Base-by-base conservation (phyloP, 768 basidiomycete species). In the Chalciporus pseudorubinellus region DNA sequence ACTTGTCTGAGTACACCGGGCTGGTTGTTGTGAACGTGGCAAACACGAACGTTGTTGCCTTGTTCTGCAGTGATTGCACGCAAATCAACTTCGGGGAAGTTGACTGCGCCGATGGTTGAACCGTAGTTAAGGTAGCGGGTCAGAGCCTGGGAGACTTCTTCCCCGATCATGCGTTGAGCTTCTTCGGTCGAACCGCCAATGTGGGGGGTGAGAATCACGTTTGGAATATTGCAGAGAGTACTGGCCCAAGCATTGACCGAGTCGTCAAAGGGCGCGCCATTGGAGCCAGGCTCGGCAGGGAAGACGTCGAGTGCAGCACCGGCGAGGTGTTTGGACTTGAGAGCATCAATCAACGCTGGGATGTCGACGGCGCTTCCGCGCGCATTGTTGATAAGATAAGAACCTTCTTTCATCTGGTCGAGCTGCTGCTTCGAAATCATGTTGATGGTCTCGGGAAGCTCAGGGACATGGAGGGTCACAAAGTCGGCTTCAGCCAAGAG, bases 121-220 rank as follows among this genome's bases (percentile, higher is more conserved):
- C 97, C 97, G 65, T 86, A 92, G 71, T 86, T 88, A 68, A 98
- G 84, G 72, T 98, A 99, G 48, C 94, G 87, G 20, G 80, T 77
- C 39, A 99, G 74, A 3, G 94, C 84, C 29, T 81, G 78, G 5
- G 92, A 82, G 43, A 99, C 97, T 70, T 99, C 97, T 51, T 92
- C 86, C 13, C 97, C 97, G 53, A 99, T 98, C 84, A 95, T 92
- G 48, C 85, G 81, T 71, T 99, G 97, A 6, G 97, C 97, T 69
- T 99, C 97, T 69, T 99, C 97, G 16, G 97, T 99, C 26, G 95
- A 98, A 36, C 97, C 97, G 51, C 97, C 97, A 63, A 99, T 98
- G 67, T 99, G 97, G 19, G 97, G 97, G 0, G 97, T 98, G 62
- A 98, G 85, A 64, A 98, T 94, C 55, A 98, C 82, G 70, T 99